Base-by-base conservation (phyloP, 1,139 yeast species). In the Zygotorulaspora mrakii region DNA sequence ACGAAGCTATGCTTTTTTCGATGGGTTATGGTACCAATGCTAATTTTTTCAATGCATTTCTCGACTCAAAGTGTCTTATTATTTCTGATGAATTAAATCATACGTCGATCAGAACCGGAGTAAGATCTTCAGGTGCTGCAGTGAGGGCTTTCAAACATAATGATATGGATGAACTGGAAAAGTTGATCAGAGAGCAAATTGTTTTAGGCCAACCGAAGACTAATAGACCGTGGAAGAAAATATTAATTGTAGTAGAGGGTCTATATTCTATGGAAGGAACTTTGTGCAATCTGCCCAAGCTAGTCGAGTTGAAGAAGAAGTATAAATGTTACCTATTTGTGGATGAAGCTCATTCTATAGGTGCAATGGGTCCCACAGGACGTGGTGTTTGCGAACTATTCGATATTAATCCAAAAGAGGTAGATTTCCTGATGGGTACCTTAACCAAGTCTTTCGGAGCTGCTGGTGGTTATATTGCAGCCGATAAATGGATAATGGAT, bases 21-120 rank as follows among this genome's bases (percentile, higher is more conserved):
- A 94, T 88, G 82, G 99, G 99, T 42, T 91, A 88, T 61, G 94
- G 95, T 53, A 91, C 98, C 9, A 91, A 91, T 62, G 95, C 96
- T n/a, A 82, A 82, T 55, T 70, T 91, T 42, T 91, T 94, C 60
- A 73, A 89, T 20, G 77, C 94, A 3, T 69, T 91, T 45, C 85
- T 87, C 33, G 95, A 89, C 64, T 74, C 86, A 48, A 82, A 86
- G 59, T 88, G 96, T 56, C 73, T 94, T 50, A 91, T 94, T 40
- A 84, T 94, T 42, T 83, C 95, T 17, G 99, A 91, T 68, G 94
- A 89, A 59, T 75, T 94, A 55, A 91, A 91, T 64, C 99, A 91
- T 63, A 94, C 96, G 1, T 87, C 96, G 1, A 87, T 91, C 52
- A 78, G 99, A 62, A 87, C 89, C 48, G 99, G 99, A 50, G 83